A percentile compares a stretch with the other conserved stretches of the same genome.
These are phyloP conservation scores for Betula pendula DNA, from an alignment of 306 rosid species.

Conservation along the genomic window DNA sequence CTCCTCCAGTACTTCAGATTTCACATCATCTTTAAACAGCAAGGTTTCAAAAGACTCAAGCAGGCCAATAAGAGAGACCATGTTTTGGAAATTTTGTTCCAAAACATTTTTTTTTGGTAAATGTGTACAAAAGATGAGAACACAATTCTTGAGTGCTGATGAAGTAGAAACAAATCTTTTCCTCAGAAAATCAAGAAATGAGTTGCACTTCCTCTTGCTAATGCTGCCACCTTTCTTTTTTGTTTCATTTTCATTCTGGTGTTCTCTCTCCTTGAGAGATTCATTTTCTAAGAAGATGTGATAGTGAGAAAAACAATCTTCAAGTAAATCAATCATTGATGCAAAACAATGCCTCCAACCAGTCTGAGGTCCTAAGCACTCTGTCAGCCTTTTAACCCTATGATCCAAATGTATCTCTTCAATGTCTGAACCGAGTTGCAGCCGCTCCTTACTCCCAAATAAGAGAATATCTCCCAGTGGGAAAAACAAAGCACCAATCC, in stretches of 20 bases:
- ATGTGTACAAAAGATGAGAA: constrained; percentile 51
- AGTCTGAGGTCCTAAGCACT: constrained; percentile 46
- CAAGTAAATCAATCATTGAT: constrained; percentile 59
- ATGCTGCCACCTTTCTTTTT: constrained; percentile 12
- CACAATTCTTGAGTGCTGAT: constrained; percentile 32
- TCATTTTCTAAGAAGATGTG: constrained; percentile 47
- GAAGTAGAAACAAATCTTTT: constrained; percentile 38
- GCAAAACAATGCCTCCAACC: constrained; percentile 59
- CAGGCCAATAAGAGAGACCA: constrained; percentile 29
- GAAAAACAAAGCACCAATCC: constrained; percentile 27
- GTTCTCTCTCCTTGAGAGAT: constrained; percentile 25
- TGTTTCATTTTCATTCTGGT: background rate
- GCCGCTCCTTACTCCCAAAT: constrained; percentile 68
- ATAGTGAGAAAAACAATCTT: constrained; percentile 56
- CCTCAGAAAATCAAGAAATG: constrained; percentile 58
- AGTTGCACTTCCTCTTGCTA: constrained; percentile 23
- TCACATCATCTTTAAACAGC: constrained; percentile 36
- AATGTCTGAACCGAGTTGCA: constrained; percentile 51
- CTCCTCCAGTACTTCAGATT: constrained; percentile 46
- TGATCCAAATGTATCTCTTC: constrained; percentile 58
- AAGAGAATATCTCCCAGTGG: constrained; percentile 56
- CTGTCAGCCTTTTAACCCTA: constrained; percentile 49
- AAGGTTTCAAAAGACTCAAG: constrained; percentile 44
- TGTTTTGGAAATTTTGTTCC: constrained; percentile 30
- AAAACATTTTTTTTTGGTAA: constrained; percentile 44